Conservation (phyloP, 805 yeast species). For the Candida peoriensis region DNA sequence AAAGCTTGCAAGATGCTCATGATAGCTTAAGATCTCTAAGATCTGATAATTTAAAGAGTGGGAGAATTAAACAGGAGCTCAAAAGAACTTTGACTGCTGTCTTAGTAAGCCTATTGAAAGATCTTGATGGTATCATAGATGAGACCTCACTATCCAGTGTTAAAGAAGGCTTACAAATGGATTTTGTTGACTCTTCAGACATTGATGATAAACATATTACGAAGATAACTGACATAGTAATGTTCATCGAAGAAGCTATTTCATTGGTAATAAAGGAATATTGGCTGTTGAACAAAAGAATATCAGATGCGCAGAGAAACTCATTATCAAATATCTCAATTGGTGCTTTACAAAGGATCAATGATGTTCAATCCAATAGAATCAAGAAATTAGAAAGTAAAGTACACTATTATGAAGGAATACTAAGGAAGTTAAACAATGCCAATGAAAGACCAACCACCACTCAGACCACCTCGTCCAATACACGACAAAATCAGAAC, state of each 20-base stretch:
- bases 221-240: conserved; percentile 8
- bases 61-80: conserved; percentile 9
- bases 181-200: not conserved
- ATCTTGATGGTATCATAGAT: conserved; percentile 17
- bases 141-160: conserved; percentile 9
- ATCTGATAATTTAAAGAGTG: conserved; percentile 8
- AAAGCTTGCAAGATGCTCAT: conserved; percentile 1
- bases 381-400: conserved; percentile 7
- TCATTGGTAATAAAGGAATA: conserved; percentile 12
- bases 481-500: too few relatives aligned
- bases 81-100: conserved; percentile 7
- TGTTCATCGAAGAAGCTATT: conserved; percentile 17
- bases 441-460: conserved; percentile 6
- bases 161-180: conserved; percentile 5
- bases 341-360: conserved; percentile 9
- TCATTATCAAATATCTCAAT: conserved; percentile 4
- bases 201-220: conserved; percentile 6
- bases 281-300: conserved; percentile 8
- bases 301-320: conserved; percentile 6
- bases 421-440: conserved; percentile 5
- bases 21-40: conserved; percentile 8
- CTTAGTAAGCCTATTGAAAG: conserved; percentile 4
- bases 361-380: conserved; percentile 7
- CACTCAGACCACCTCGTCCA: not conserved
- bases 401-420: conserved; percentile 6